Evolutionary conservation across 257 asterid genomes (phyloP), one percentile per base, ranked within the genome.

Genomic region (Ocimum tenuiflorum): DNA sequence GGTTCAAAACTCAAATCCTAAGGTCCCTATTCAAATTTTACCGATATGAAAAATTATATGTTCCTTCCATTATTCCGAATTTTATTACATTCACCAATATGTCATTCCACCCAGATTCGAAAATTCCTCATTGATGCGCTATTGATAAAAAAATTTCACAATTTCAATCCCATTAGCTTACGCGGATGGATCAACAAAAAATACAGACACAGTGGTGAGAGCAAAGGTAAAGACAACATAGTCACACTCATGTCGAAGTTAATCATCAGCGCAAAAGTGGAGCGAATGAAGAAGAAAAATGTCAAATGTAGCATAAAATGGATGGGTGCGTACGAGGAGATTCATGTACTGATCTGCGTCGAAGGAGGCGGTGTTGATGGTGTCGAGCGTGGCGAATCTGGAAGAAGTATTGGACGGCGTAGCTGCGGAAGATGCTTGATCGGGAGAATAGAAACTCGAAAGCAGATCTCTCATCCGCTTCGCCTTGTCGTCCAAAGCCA

Each of bases 301-400:
- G 27, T 10, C n/a, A 29, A 38, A n/a, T n/a, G n/a, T n/a, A 7
- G 19, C 60, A 24, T 3, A 31, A n/a, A 22, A 56, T 33, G 23
- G 61, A 31, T 0, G 15, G 29, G 48, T 9, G 29, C 80, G 38
- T 83, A 90, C 99, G 38, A 94, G 97, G 31, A 90, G 94, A 86
- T 94, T 94, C 97, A 94, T 94, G 82, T 94, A 94, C 75, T 79
- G 95, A 80, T 94, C 89, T 68, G 92, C 91, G 76, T 90, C 96
- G 76, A 94, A 94, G 14, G 94, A 63, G 53, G 86, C 69, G 33
- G 97, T 90, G 56, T 94, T 88, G 80, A 94, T 94, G 20, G 99
- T 88, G 56, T 94, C 99, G 57, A 94, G 83, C 3, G 99, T 94
- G 56, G 99, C 97, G 55, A 86, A 94, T 85, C 99, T 83, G 57